Conservation (phyloP, 805 yeast species). For the Candida xiaguanensis region DNA sequence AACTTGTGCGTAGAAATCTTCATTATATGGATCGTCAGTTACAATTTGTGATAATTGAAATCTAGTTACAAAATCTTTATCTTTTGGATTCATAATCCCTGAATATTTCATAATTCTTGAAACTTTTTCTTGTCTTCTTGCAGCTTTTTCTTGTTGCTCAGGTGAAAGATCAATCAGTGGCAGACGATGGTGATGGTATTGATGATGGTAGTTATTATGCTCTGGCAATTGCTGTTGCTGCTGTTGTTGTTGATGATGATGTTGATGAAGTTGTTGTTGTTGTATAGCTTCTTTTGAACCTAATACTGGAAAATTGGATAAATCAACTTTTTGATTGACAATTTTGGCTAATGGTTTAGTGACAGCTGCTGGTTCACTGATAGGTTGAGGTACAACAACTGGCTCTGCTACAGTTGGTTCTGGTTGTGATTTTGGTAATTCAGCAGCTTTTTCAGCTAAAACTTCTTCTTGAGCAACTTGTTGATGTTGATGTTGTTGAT, state of each 20-base stretch:
- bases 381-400: neutral
- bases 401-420: slow-evolving; percentile 1
- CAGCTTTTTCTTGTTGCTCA: slow-evolving; percentile 67
- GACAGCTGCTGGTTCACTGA: neutral
- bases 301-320: slow-evolving; percentile 53
- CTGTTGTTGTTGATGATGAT: slow-evolving; percentile 16
- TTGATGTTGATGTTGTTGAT: slow-evolving; percentile 8
- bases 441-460: neutral
- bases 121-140: slow-evolving; percentile 70
- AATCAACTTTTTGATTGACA: slow-evolving; percentile 21
- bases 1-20: slow-evolving; percentile 94
- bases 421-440: slow-evolving; percentile 2
- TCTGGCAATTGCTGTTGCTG: slow-evolving; percentile 17
- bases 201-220: slow-evolving; percentile 15
- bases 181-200: slow-evolving; percentile 18
- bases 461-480: slow-evolving; percentile 3
- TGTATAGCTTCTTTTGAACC: slow-evolving; percentile 40
- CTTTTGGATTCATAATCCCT: slow-evolving; percentile 96
- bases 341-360: neutral
- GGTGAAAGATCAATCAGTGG: slow-evolving; percentile 48
- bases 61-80: slow-evolving; percentile 91
- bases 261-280: slow-evolving; percentile 16
- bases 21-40: slow-evolving; percentile 94
- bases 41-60: slow-evolving; percentile 94
- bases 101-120: slow-evolving; percentile 74